These are phyloP conservation scores for Diaporthe sp. DNA, from an alignment of 2,329 filamentous ascomycete species.

Conservation along the genomic window DNA sequence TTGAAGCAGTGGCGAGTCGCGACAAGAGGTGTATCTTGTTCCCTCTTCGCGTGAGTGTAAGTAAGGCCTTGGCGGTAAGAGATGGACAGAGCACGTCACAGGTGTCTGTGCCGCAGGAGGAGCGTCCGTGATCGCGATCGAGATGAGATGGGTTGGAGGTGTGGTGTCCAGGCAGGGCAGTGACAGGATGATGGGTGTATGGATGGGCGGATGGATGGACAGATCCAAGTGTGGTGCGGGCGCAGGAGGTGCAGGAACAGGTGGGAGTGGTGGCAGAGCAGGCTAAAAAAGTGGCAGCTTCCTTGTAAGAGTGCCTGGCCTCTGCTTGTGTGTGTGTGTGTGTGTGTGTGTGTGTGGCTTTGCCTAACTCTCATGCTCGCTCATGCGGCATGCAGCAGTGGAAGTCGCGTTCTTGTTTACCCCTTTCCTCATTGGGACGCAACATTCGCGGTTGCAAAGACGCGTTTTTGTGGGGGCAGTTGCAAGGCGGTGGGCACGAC, in stretches of 20 bases:
- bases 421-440: slow-evolving; percentile 41
- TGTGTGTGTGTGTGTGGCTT: neutral
- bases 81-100: slow-evolving; percentile 25
- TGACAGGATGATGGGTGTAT: slow-evolving; percentile 30
- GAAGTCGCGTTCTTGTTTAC: slow-evolving; percentile 42
- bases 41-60: neutral
- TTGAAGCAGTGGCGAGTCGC: slow-evolving; percentile 27
- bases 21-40: neutral
- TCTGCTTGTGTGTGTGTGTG: neutral
- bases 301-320: slow-evolving; percentile 26
- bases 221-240: slow-evolving; percentile 27
- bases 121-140: slow-evolving; percentile 27
- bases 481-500: slow-evolving; percentile 13
- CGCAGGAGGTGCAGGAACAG: slow-evolving; percentile 26
- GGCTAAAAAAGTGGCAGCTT: slow-evolving; percentile 38
- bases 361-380: neutral
- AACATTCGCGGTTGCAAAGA: slow-evolving; percentile 34
- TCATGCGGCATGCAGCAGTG: slow-evolving; percentile 18
- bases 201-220: slow-evolving; percentile 11
- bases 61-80: slow-evolving; percentile 9
- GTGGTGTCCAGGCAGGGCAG: slow-evolving; percentile 28
- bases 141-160: slow-evolving; percentile 30
- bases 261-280: slow-evolving; percentile 27
- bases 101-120: slow-evolving; percentile 28
- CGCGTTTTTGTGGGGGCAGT: slow-evolving; percentile 38